Base-by-base conservation (phyloP, 2,329 filamentous ascomycete genomes). In the Macrophomina tecta region DNA sequence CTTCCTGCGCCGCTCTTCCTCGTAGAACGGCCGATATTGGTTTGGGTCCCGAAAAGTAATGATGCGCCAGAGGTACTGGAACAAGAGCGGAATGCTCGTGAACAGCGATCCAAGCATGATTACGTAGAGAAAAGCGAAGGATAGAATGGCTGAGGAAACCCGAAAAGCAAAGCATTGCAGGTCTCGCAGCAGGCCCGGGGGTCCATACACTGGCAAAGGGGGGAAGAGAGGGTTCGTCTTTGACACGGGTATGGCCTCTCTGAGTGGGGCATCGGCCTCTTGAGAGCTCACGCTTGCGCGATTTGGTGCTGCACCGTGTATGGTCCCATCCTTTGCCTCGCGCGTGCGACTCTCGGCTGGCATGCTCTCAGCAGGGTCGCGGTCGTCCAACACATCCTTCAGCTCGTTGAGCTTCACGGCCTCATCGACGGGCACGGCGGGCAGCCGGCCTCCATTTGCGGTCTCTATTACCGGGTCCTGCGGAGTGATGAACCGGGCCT, bases 211-310 rank as follows among this genome's bases (percentile, higher is more conserved):
- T 0, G 93, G 93, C 8, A 97, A 78, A 1, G 92, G 91, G 5
- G 93, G 93, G 70, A 97, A 97, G 5, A 97, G 81, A 3, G 92
- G 91, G 71, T 94, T 90, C 1, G 91, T 94, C 69, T 87, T 85
- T 7, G 89, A 89, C 1, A 89, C 87, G 0, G 90, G 89, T 34
- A 82, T 74, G 16, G 79, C 79, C 67, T 79, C 74, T 32, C 75
- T 77, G 64, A 85, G 70, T 9, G 82, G 76, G 0, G 77, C 83
- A 40, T 82, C 80, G 4, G 83, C 81, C 65, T 81, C 83, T 75
- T 66, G 82, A 69, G 30, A 75, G 70, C 75, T 64, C 23, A 78
- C 69, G 16, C 74, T 68, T 18, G 40, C 51, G 28, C 49, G 40
- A 9, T 73, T 70, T 3, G 75, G 72, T 49, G 73, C 70, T 5